phyloP scores from a whole-genome alignment of 352 stramenopile genomes.

The Peronospora tabacina region DNA sequence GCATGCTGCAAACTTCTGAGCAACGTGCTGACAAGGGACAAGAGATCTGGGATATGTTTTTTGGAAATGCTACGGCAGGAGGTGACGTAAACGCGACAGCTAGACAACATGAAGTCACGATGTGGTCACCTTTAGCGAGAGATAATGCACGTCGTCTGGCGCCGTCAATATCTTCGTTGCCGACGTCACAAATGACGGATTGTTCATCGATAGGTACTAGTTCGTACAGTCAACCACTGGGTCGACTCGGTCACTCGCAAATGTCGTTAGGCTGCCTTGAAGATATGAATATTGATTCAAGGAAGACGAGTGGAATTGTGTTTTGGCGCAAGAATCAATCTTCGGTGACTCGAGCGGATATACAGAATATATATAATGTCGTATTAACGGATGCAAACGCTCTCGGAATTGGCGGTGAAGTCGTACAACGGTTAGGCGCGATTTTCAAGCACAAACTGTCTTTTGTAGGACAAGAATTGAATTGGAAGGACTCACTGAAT shows the following conservation, averaged over 20 bases:
- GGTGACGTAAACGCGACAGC: not conserved
- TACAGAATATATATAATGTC: conserved; percentile 32
- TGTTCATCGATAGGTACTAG: conserved; percentile 9
- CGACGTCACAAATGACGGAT: conserved; percentile 22
- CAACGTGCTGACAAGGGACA: conserved; percentile 40
- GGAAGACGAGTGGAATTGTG: conserved; percentile 52
- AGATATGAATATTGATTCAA: conserved; percentile 53
- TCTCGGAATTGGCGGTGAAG: conserved; percentile 52
- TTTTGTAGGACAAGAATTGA: not conserved
- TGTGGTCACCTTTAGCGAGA: conserved; percentile 16
- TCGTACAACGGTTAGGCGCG: conserved; percentile 39
- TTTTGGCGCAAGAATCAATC: conserved; percentile 58
- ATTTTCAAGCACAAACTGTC: conserved; percentile 38
- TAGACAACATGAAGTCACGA: conserved; percentile 9
- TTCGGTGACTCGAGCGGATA: conserved; percentile 28
- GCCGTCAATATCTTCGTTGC: conserved; percentile 20
- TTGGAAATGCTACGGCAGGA: conserved; percentile 11
- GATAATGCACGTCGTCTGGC: conserved; percentile 3
- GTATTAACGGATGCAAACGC: conserved; percentile 32
- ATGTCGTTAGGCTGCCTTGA: conserved; percentile 45
- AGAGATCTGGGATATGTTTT: conserved; percentile 59
- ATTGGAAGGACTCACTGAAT: conserved; percentile 22
- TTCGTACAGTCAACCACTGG: conserved; percentile 10
- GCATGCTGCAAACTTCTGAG: conserved; percentile 37
- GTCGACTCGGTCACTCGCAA: conserved; percentile 14